Evolutionary conservation across 2,329 filamentous ascomycete species (phyloP).

Genomic region (Beauveria varroae): DNA sequence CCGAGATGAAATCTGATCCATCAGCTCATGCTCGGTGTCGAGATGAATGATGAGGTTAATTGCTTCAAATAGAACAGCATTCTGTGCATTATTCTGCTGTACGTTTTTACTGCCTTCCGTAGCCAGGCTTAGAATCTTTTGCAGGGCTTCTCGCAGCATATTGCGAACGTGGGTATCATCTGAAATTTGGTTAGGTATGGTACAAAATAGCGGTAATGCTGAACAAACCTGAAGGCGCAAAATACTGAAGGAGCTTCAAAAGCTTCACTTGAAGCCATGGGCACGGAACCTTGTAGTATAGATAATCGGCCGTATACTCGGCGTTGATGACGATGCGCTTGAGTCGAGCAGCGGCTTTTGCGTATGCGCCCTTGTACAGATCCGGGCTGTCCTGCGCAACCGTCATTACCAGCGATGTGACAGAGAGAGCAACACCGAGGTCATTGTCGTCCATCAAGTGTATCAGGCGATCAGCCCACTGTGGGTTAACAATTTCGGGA

Average conservation of each 20-base stretch:
- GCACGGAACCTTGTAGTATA: conserved; percentile 99
- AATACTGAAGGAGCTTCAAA: conserved; percentile 86
- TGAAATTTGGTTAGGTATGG: conserved; percentile 25
- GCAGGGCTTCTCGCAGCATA: conserved; percentile 84
- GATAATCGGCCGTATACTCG: conserved; percentile 83
- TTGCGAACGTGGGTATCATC: conserved; percentile 89
- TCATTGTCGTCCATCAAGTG: conserved; percentile 97
- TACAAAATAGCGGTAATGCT: conserved; percentile 2
- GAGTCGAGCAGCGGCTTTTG: conserved; percentile 82
- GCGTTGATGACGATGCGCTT: conserved; percentile 87
- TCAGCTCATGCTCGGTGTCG: conserved; percentile 86
- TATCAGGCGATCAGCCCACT: conserved; percentile 97
- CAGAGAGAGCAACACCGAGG: conserved; percentile 87
- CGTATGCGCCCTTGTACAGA: conserved; percentile 87
- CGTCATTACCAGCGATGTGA: conserved; percentile 92
- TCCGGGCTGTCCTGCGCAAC: conserved; percentile 91
- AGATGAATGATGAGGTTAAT: conserved; percentile 98
- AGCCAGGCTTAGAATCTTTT: conserved; percentile 83
- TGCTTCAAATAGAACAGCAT: conserved; percentile 94
- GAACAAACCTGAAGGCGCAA: conserved; percentile 74
- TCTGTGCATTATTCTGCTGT: conserved; percentile 98
- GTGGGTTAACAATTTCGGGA: conserved; percentile 85
- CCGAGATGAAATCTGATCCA: conserved; percentile 89
- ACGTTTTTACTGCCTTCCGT: conserved; percentile 97
- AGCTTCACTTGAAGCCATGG: conserved; percentile 98